phyloP scores from a whole-genome alignment of 2,329 filamentous ascomycete species.

The Diaporthe citri region DNA sequence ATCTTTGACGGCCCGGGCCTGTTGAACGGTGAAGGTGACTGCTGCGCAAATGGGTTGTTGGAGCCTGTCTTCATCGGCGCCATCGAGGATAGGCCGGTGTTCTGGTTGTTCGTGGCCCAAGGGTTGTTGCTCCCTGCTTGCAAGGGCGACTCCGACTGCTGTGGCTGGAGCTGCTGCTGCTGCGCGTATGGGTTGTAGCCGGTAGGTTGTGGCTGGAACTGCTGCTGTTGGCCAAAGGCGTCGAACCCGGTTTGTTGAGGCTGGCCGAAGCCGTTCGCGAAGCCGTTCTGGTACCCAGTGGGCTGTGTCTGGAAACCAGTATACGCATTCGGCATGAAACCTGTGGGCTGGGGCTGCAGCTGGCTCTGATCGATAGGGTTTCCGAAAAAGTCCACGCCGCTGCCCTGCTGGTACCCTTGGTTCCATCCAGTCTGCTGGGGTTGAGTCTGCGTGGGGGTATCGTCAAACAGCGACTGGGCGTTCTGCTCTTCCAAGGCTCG shows the following conservation, averaged over 20 bases:
- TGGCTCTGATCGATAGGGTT: conserved; percentile 88
- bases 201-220: conserved; percentile 64
- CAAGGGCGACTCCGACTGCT: conserved; percentile 69
- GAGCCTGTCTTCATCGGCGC: conserved; percentile 91
- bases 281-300: conserved; percentile 72
- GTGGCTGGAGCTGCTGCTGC: conserved; percentile 60
- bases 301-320: conserved; percentile 64
- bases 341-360: conserved; percentile 83
- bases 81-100: conserved; percentile 71
- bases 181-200: conserved; percentile 67
- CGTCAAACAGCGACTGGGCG: conserved; percentile 88
- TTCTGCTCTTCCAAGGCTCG: conserved; percentile 90
- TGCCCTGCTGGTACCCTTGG: conserved; percentile 97
- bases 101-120: conserved; percentile 77
- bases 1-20: conserved; percentile 69
- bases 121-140: conserved; percentile 94
- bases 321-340: conserved; percentile 71
- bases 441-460: conserved; percentile 74
- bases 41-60: conserved; percentile 91
- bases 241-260: conserved; percentile 79
- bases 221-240: conserved; percentile 71
- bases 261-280: conserved; percentile 74
- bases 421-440: conserved; percentile 91
- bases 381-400: conserved; percentile 95
- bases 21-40: conserved; percentile 66